phyloP scores from a whole-genome alignment of 208 protist genomes.

The Trypanosoma scelopori region DNA sequence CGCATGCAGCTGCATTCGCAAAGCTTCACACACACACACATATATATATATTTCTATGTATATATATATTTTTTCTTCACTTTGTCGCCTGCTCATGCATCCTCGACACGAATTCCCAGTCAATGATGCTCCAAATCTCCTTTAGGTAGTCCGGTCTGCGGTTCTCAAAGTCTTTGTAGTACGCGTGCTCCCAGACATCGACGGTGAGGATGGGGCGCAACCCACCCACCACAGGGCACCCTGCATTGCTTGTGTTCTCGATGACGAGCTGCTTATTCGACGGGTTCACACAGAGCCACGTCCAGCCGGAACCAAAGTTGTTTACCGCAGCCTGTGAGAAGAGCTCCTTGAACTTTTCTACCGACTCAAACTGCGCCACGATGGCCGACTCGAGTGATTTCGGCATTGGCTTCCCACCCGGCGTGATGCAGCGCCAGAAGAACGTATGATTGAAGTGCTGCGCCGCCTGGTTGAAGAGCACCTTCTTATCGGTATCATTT shows the following conservation, averaged over 20 bases:
- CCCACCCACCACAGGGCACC: slow-evolving; percentile 67
- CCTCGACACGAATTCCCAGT: slow-evolving; percentile 86
- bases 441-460: slow-evolving; percentile 95
- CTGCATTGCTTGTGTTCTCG: slow-evolving; percentile 90
- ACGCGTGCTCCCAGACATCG: slow-evolving; percentile 96
- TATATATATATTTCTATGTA: no score
- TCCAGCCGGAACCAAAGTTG: slow-evolving; percentile 96
- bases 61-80: no score
- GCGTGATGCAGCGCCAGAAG: slow-evolving; percentile 84
- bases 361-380: slow-evolving; percentile 68
- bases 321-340: slow-evolving; percentile 73
- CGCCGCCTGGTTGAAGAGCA: slow-evolving; percentile 88
- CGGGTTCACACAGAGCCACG: slow-evolving; percentile 91
- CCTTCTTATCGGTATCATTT: slow-evolving; percentile 59
- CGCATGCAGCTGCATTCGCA: no score
- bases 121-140: slow-evolving; percentile 84
- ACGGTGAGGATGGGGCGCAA: slow-evolving; percentile 84
- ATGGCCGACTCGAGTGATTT: slow-evolving; percentile 71
- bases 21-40: no score
- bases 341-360: slow-evolving; percentile 88
- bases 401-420: slow-evolving; percentile 66
- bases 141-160: slow-evolving; percentile 88
- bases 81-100: slow-evolving; percentile 52
- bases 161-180: slow-evolving; percentile 94
- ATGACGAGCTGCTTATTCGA: slow-evolving; percentile 74